These are phyloP conservation scores for Thelephora terrestris DNA, from an alignment of 1,284 basidiomycete species.

Conservation along the genomic window DNA sequence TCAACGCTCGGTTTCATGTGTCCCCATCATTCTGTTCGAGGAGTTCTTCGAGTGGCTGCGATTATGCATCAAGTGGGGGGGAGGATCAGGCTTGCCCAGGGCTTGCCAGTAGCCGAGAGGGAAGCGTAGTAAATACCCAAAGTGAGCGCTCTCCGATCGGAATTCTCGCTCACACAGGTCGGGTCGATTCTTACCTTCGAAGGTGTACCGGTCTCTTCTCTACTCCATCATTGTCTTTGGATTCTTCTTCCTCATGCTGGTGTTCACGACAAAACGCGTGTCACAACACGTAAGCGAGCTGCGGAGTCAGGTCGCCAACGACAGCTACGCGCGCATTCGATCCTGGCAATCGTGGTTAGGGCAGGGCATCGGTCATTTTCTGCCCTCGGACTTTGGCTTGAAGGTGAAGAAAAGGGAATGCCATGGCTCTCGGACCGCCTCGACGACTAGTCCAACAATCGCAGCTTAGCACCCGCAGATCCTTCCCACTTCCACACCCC, in stretches of 20 bases:
- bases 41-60: slow-evolving; percentile 71
- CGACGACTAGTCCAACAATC: no score
- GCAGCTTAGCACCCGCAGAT: no score
- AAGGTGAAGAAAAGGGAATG: slow-evolving; percentile 42
- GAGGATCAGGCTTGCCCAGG: slow-evolving; percentile 32
- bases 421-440: slow-evolving; percentile 34
- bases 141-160: slow-evolving; percentile 40
- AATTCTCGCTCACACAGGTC: no score
- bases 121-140: neutral
- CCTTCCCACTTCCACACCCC: no score
- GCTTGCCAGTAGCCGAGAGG: neutral
- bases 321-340: slow-evolving; percentile 57
- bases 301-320: neutral
- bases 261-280: slow-evolving; percentile 85
- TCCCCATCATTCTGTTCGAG: slow-evolving; percentile 52
- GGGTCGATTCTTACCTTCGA: no score
- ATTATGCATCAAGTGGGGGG: slow-evolving; percentile 40
- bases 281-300: slow-evolving; percentile 9
- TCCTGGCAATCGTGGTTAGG: slow-evolving; percentile 61
- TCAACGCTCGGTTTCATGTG: slow-evolving; percentile 57
- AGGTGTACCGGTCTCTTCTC: slow-evolving; percentile 46
- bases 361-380: slow-evolving; percentile 65
- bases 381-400: slow-evolving; percentile 38
- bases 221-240: slow-evolving; percentile 62
- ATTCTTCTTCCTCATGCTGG: slow-evolving; percentile 82